Evolutionary conservation across 257 asterid species (phyloP).

Genomic region (Nemophila menziesii): DNA sequence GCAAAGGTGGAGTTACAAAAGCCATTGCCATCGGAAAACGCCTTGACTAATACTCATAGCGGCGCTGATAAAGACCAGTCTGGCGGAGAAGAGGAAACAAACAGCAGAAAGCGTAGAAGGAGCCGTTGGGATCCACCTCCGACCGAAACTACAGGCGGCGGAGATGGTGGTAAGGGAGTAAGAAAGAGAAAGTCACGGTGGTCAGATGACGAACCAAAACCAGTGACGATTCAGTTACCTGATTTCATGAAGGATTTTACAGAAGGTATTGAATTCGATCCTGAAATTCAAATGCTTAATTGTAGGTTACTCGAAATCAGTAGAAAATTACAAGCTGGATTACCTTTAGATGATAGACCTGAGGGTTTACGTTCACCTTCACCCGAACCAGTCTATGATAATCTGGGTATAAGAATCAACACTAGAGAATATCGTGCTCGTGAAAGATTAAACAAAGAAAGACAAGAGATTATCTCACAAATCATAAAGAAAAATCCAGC

Average conservation of each 20-base stretch:
- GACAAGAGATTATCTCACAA: slow-evolving; percentile 79
- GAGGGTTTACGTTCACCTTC: slow-evolving; percentile 96
- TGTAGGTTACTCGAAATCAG: slow-evolving; percentile 76
- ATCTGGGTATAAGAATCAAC: slow-evolving; percentile 75
- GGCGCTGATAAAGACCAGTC: slow-evolving; percentile 72
- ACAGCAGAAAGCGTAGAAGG: slow-evolving; percentile 56
- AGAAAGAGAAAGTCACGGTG: slow-evolving; percentile 90
- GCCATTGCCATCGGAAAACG: slow-evolving; percentile 53
- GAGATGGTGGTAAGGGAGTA: slow-evolving; percentile 38
- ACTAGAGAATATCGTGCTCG: slow-evolving; percentile 93
- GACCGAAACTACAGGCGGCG: slow-evolving; percentile 28
- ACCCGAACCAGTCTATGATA: slow-evolving; percentile 91
- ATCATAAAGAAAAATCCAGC: slow-evolving; percentile 88
- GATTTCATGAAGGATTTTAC: slow-evolving; percentile 76
- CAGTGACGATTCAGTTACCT: slow-evolving; percentile 64
- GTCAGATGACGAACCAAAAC: slow-evolving; percentile 88
- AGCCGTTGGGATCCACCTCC: slow-evolving; percentile 93
- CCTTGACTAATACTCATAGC: slow-evolving; percentile 51
- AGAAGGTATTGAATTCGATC: slow-evolving; percentile 86
- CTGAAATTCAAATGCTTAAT: slow-evolving; percentile 75
- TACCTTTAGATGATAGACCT: slow-evolving; percentile 74
- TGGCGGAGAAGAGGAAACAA: slow-evolving; percentile 86
- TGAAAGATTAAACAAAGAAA: slow-evolving; percentile 75
- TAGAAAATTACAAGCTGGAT: slow-evolving; percentile 79
- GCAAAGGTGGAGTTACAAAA: slow-evolving; percentile 30